Evolutionary conservation across 257 asterid species (phyloP), one percentile per base, ranked within the genome.

Genomic region (Solanum tarapatanum): DNA sequence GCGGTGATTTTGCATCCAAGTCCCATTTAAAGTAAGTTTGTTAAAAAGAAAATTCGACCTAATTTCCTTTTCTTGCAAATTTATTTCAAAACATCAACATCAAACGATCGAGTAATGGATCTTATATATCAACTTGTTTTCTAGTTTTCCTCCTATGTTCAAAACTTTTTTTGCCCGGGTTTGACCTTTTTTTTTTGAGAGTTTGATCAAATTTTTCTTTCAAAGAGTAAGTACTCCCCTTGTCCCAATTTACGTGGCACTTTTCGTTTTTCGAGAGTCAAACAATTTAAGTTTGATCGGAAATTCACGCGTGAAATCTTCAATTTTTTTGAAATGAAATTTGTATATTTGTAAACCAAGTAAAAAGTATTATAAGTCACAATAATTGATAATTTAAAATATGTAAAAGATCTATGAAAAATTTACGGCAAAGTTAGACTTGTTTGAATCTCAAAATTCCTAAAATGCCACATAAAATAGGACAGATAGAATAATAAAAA

Each of bases 381-480:
- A 45, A 45, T 45, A 45, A 45, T 1, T 45, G 2, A 13, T 45
- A 45, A 45, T 45, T 45, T 4, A 45, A 13, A 45, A 45, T 45
- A 19, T 45, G 7, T 12, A 45, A 45, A 45, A 13, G 7, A 45
- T 45, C 2, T 13, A 45, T 45, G 2, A 45, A 45, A 45, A 13
- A 45, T 0, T 45, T 45, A 13, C 0, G 1, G 0, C 1, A 45
- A 45, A 45, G 2, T 12, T 45, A 45, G 0, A 45, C 0, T 13
- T 45, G 0, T 45, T 45, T 45, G 58, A 0, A 48, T 48, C 0
- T 48, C 7, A 0, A 48, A 48, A 13, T 13, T 13, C 7, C 0
- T 0, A 13, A 48, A 48, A 7, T 48, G 2, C 0, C 58, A 45
- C 58, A 13, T 45, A 45, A 45, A 45, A 45, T 45, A 45, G 0